Evolutionary conservation across 768 basidiomycete species (phyloP), one percentile per base, ranked within the genome.

Genomic region (Basidioascus undulatus): DNA sequence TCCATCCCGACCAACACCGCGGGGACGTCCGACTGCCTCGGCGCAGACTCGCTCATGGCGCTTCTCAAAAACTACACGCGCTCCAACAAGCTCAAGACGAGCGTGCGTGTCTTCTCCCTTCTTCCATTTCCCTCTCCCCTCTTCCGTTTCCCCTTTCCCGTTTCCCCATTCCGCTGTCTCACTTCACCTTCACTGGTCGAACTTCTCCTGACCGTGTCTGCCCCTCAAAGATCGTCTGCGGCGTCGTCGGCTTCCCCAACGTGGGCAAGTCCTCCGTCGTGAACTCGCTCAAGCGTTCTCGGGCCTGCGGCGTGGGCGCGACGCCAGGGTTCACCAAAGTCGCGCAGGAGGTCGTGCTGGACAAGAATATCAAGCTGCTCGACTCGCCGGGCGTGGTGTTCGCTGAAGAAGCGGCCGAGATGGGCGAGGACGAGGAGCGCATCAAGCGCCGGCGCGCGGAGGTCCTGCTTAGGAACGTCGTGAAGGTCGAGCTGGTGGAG

Each of bases 321-420:
- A 83, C 84, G 51, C 76, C 92, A 0, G 89, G 89, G 3, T 83
- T 86, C 52, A 96, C 89, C 6, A 79, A 80, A 44, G 78, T 82
- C 23, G 62, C 92, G 15, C 87, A 98, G 58, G 80, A 79, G 6
- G 61, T 96, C 5, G 81, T 82, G 46, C 65, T 98, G 4, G 89
- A 96, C 56, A 79, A 84, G 33, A 84, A 86, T 1, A 67, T 98
- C 53, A 72, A 76, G 42, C 75, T 96, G 27, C 67, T 96, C 6
- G 92, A 96, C 58, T 94, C 86, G 28, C 89, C 92, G 1, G 92
- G 89, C 45, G 84, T 96, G n/a, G 79, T 98, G 2, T 82, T 92
- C 49, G 82, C 86, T 45, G 80, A 83, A 42, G 72, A 78, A 27
- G 55, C 42, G 67, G 72, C 36, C 54, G 64, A 36, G 37, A 44